Evolutionary conservation across 208 protist species (phyloP).

Genomic region (Trypanosoma platydactyli): DNA sequence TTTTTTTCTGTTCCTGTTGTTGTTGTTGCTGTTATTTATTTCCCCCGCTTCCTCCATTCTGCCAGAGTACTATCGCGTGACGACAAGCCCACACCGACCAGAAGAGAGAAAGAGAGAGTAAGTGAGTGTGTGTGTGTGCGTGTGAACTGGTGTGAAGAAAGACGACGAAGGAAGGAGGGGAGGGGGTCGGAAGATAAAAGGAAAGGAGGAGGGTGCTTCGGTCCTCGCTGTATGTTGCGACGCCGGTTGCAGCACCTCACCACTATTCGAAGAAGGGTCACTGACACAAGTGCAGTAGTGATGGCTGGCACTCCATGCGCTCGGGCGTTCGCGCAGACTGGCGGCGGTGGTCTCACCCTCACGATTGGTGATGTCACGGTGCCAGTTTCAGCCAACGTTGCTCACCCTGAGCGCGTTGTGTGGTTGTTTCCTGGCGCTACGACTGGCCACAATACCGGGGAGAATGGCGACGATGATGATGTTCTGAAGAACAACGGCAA

Average conservation of each 20-base stretch:
- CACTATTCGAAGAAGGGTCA: neutral
- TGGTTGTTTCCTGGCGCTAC: constrained; percentile 47
- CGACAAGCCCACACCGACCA: too few relatives aligned
- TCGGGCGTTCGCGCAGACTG: constrained; percentile 5
- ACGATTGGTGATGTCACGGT: constrained; percentile 79
- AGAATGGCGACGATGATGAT: constrained; percentile 2
- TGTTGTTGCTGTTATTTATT: too few relatives aligned
- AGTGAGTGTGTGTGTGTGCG: too few relatives aligned
- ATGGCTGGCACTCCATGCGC: neutral
- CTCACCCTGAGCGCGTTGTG: constrained; percentile 64
- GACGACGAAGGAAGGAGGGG: too few relatives aligned
- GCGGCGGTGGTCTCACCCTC: constrained; percentile 41
- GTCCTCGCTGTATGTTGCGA: neutral
- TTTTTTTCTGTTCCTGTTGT: too few relatives aligned
- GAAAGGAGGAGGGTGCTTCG: too few relatives aligned
- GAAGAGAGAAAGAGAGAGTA: too few relatives aligned
- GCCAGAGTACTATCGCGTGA: too few relatives aligned
- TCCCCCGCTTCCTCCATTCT: too few relatives aligned
- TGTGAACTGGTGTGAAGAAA: too few relatives aligned
- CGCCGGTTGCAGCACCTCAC: neutral
- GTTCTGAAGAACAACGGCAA: neutral
- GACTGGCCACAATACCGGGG: constrained; percentile 15
- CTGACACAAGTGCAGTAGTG: neutral
- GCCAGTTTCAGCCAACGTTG: constrained; percentile 50
- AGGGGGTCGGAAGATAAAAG: too few relatives aligned